Evolutionary conservation across 2,329 filamentous ascomycete genomes (phyloP), one percentile per base, ranked within the genome.

Genomic region (Claviceps capensis): DNA sequence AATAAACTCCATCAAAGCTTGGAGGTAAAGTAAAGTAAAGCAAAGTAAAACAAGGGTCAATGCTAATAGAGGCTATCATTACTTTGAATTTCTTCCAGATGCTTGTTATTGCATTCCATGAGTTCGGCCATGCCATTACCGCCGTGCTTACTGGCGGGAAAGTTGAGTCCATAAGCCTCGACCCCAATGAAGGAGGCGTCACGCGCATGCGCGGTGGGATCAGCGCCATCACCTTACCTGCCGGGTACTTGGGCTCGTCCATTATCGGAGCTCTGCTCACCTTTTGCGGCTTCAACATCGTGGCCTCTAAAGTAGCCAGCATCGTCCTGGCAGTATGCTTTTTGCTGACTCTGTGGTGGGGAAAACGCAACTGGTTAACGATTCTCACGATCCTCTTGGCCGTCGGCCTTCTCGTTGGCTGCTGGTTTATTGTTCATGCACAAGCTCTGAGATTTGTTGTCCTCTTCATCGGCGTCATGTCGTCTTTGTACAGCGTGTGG

Each of bases 381-480:
- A 81, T 89, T 53, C 56, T 78, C 16, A 90, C 86, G 0, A 71
- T 90, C 8, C 63, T 88, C 7, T 68, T 83, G 5, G 85, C 85
- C 0, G 79, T 89, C 1, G 86, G 82, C 0, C 63, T 90, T 60
- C 65, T 90, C 26, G 71, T 89, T 1, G 86, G 74, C 0, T 87
- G 82, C 62, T 90, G 86, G 86, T 90, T 90, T 66, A 88, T 90
- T 61, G 75, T 76, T 4, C 83, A 89, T 64, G 86, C 83, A 0
- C 80, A 88, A 65, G 77, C 85, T 4, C 67, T 90, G 64, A 73
- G 85, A 54, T 90, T 85, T 62, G 77, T 88, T 49, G 82, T 86
- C 50, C 74, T 90, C 30, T 90, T 90, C 61, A 88, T 90, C 55
- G 86, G 86, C 43, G 85, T 89, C 59, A 89, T 90, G 86, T 85